These are phyloP conservation scores for Diaporthe sp. DNA, from an alignment of 2,329 filamentous ascomycete species.

Conservation along the genomic window DNA sequence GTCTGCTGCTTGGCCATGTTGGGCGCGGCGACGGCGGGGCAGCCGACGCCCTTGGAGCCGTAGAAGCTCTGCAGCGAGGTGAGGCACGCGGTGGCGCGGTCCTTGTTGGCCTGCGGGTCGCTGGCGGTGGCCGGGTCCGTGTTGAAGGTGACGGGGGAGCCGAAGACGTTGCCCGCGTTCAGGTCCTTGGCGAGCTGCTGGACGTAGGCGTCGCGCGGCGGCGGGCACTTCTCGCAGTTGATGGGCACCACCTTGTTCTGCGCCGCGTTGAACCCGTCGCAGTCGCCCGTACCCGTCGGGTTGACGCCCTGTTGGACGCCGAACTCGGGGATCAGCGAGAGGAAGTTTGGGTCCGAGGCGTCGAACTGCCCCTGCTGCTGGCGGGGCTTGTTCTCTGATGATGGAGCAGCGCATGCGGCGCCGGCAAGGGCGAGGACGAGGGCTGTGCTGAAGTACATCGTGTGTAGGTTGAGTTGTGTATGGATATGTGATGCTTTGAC, in stretches of 20 bases:
- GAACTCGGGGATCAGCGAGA: constrained; percentile 24
- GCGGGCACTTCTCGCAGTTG: constrained; percentile 49
- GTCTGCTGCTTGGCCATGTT: constrained; percentile 26
- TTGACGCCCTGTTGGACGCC: constrained; percentile 23
- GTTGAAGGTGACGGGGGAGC: constrained; percentile 5
- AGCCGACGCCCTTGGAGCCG: constrained; percentile 25
- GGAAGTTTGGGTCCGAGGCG: constrained; percentile 22
- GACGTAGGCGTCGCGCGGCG: constrained; percentile 52
- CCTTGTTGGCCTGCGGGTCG: constrained; percentile 29
- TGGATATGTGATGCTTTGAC: background rate
- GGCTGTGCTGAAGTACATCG: constrained; percentile 16
- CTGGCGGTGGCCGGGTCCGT: constrained; percentile 12
- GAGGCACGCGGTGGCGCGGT: constrained; percentile 29
- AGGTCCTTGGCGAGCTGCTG: constrained; percentile 57
- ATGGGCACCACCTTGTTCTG: constrained; percentile 22
- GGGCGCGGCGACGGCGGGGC: constrained; percentile 30
- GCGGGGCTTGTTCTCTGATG: constrained; percentile 20
- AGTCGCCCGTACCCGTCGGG: constrained; percentile 17
- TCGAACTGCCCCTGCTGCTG: constrained; percentile 24
- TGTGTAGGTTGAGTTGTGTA: background rate
- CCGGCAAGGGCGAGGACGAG: constrained; percentile 9
- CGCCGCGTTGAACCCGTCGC: constrained; percentile 29
- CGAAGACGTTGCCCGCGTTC: constrained; percentile 52
- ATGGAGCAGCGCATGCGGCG: constrained; percentile 21
- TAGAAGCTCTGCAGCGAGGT: constrained; percentile 31